Base-by-base conservation (phyloP, 208 protist genomes). In the Trypanosoma rangeli region DNA sequence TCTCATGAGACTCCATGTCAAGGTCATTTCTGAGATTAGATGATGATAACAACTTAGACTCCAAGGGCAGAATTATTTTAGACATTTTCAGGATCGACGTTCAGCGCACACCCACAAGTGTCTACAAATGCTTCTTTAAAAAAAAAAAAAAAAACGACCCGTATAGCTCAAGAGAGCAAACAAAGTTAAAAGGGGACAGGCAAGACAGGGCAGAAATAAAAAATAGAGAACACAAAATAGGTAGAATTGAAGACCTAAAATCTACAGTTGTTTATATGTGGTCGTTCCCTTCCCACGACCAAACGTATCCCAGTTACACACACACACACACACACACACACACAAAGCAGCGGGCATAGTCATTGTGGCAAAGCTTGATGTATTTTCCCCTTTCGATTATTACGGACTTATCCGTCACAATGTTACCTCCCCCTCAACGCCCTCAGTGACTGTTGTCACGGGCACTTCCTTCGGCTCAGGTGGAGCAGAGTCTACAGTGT, bases 141-240 rank as follows among this genome's bases (percentile, higher is more conserved):
- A 26, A 28, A 37, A 37, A 55, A 54, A n/a, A 66, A 66, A 66
- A 46, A 37, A 54, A 66, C 20, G 3, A 55, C 29, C 33, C 3
- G 13, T 12, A 58, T 33, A 52, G 7, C 7, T 52, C 15, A 26
- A 52, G 1, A 52, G 5, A 55, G 20, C 20, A 24, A 58, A 58
- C 35, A 58, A 58, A 52, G n/a, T 1, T 26, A 56, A 56, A 54
- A 54, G 22, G 5, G 50, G 8, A 8, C 28, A 58, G 8, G 53
- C 15, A 58, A 35, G 3, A 8, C 28, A 35, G 9, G 18, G 18
- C 28, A 4, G 7, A 37, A 37, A 37, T 37, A 37, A 37, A 37
- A 37, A 37, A 37, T 2, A 37, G 33, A 37, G 2, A 2, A 37
- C 4, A 37, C 33, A 37, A 37, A 37, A 37, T 7, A 37, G 33